A percentile compares a stretch with the other conserved stretches of the same genome.
Evolutionary conservation across 768 basidiomycete species (phyloP).

Genomic region (Macrolepiota albuminosa): DNA sequence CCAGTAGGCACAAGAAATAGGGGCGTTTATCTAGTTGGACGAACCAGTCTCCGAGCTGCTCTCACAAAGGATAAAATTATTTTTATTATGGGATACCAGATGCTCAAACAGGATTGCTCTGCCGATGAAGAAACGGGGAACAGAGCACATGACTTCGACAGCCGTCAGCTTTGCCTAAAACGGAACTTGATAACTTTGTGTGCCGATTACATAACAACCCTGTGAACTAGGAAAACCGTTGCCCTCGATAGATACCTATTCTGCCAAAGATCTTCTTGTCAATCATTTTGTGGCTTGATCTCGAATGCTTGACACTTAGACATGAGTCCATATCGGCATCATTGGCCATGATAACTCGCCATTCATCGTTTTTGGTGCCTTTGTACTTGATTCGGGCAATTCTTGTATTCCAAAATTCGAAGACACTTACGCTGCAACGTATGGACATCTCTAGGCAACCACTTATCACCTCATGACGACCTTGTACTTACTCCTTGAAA

Average conservation of each 20-base stretch:
- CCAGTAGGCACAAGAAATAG: neutral
- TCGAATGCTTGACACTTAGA: neutral
- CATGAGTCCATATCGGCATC: neutral
- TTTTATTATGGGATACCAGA: neutral
- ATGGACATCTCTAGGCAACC: slow-evolving; percentile 1
- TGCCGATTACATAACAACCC: neutral
- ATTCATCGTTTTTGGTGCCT: neutral
- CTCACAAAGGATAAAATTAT: neutral
- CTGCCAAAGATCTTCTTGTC: neutral
- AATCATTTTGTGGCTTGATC: neutral
- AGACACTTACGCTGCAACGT: neutral
- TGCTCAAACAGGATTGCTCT: neutral
- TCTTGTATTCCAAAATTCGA: slow-evolving; percentile 2
- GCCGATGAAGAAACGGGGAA: too few species aligned
- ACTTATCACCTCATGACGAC: neutral
- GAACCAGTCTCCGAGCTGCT: neutral
- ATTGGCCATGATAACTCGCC: too few species aligned
- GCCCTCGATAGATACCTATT: neutral
- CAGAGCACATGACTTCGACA: too few species aligned
- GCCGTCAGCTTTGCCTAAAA: too few species aligned
- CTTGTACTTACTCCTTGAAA: slow-evolving; percentile 7
- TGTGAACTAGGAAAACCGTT: too few species aligned
- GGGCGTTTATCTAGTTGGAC: neutral
- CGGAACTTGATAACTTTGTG: too few species aligned
- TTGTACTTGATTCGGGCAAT: slow-evolving; percentile 1